Evolutionary conservation across 2,329 filamentous ascomycete genomes (phyloP), one percentile per base, ranked within the genome.

Genomic region (Fusarium dlaminii): DNA sequence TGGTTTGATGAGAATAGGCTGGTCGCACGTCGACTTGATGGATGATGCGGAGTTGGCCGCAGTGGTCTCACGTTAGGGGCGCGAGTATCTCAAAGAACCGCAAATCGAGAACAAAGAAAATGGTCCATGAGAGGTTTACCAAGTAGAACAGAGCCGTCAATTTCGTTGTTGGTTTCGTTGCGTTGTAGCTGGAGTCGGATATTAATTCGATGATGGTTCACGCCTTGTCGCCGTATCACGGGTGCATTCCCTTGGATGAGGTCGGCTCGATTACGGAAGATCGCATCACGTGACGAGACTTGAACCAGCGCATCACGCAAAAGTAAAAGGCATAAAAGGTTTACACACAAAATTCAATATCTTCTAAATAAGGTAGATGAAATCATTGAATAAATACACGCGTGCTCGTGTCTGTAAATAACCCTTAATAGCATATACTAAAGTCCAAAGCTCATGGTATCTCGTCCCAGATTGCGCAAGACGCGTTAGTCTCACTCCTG

Each of bases 401-500:
- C 43, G 40, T 72, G 37, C 52, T 49, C 52, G 52, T 70, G 70
- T 74, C 68, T 74, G 66, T 49, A 67, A 67, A 46, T 71, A 56
- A 34, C 15, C 57, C 52, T 63, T 42, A 65, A 65, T 45, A 45
- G 63, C 72, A 73, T 76, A 63, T 78, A 79, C 73, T 62, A 71
- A 76, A 51, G 42, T 64, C 34, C 69, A 66, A 61, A 62, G 40
- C 39, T 65, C 70, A 67, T 76, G 77, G 68, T 78, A 79, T 79
- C 68, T 77, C 69, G 52, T 65, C 59, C 73, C 63, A 71, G 57
- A 57, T 68, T 68, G 73, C 64, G 61, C 69, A 76, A 63, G 59
- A 66, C 59, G 48, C 52, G 48, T 63, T 54, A 56, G 59, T 56
- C 56, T 81, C 72, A 82, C 63, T 82, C 81, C 43, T 72, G 74